These are phyloP conservation scores for Monosiga brevicollis DNA, from an alignment of 78 protist species.

Conservation along the genomic window DNA sequence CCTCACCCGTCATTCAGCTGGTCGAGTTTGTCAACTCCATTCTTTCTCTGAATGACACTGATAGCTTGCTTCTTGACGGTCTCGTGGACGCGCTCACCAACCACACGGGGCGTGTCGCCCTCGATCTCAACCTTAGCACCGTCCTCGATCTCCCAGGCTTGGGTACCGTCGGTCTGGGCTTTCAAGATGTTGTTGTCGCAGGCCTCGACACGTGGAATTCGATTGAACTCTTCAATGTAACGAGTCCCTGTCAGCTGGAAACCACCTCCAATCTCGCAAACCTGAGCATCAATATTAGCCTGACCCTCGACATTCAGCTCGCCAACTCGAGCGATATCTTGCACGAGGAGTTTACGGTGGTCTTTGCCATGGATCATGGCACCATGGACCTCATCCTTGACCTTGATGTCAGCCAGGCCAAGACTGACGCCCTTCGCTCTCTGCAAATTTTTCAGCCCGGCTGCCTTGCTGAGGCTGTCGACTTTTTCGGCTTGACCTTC, in stretches of 20 bases:
- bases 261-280: not conserved
- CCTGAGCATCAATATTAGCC: not conserved
- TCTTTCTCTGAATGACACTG: not conserved
- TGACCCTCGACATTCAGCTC: not conserved
- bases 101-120: not conserved
- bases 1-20: not conserved
- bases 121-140: not conserved
- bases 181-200: not conserved
- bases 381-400: not conserved
- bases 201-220: conserved; percentile 13
- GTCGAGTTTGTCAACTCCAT: not conserved
- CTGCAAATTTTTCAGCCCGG: not conserved
- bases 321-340: not conserved
- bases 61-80: too few species aligned
- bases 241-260: too few species aligned
- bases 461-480: not conserved
- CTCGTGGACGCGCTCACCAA: conserved; percentile 1
- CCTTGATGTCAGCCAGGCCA: not conserved
- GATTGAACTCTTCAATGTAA: too few species aligned
- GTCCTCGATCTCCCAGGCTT: not conserved
- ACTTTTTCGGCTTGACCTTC: not conserved
- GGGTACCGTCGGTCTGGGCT: not conserved
- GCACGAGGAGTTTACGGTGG: not conserved
- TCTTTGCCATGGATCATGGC: not conserved
- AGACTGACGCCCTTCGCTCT: not conserved